Evolutionary conservation across 2,329 filamentous ascomycete species (phyloP), one percentile per base, ranked within the genome.

Genomic region (Paramyrothecium roridum): DNA sequence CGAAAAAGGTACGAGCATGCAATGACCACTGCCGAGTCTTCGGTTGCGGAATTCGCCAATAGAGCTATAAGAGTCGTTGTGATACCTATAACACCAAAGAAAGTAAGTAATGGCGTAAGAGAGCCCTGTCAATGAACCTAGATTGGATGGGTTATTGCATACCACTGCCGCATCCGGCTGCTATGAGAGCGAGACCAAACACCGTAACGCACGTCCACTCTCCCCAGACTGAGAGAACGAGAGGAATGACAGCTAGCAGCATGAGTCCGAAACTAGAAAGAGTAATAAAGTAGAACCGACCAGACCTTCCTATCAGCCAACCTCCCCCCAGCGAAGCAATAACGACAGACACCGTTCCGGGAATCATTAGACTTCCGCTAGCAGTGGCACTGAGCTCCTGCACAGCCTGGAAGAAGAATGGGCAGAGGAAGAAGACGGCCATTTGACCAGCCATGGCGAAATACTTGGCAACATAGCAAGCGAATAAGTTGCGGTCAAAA

Each of bases 1-100:
- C 90, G 85, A 77, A 93, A 93, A 22, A 93, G 82, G 71, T 93
- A 93, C 20, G 86, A 89, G 68, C 88, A 91, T 8, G 90, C 90
- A 17, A 90, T 89, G 3, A 86, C 88, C 1, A 93, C 82, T 2
- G 90, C 89, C 58, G 89, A 85, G 61, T 93, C 89, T 47, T 84
- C 78, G 3, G 78, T 76, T 1, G 81, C 74, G 0, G 87, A 82
- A 65, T 91, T 91, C 33, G 89, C 85, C 59, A 93, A 84, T 40
- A 92, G 76, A 2, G 80, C 87, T 49, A 92, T 85, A 34, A 93
- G 79, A 1, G 87, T 86, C 0, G 86, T 88, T 0, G 89, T 92
- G 40, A 91, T 82, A 7, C 85, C 87, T 63, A 81, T 16, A 50
- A 16, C 19, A 21, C 21, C 37, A 37, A 10, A 30, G 26, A 30